These are phyloP conservation scores for Hirschfeldia incana DNA, from an alignment of 345 rosid genomes.

Conservation along the genomic window DNA sequence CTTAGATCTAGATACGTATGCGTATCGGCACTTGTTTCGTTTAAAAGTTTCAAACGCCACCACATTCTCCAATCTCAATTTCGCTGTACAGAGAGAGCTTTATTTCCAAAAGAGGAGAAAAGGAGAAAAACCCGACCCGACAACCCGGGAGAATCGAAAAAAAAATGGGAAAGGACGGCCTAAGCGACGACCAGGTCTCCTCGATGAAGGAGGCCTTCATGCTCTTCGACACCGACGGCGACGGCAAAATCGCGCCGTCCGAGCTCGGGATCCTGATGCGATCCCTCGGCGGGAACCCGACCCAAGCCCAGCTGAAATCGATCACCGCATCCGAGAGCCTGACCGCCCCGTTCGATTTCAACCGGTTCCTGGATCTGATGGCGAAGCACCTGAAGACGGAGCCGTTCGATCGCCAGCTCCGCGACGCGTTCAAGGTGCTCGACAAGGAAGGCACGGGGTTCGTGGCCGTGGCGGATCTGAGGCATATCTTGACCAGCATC, in stretches of 20 bases:
- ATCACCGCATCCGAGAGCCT: conserved; percentile 70
- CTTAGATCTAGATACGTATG: neutral
- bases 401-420: conserved; percentile 96
- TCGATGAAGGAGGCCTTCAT: conserved; percentile 97
- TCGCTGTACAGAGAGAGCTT: conserved; percentile 24
- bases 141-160: conserved; percentile 23
- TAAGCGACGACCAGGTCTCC: conserved; percentile 88
- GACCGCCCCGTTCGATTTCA: conserved; percentile 80
- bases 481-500: conserved; percentile 85
- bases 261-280: conserved; percentile 96
- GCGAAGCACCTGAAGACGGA: conserved; percentile 85
- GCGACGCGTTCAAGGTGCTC: conserved; percentile 94
- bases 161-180: conserved; percentile 74
- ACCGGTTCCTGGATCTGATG: conserved; percentile 89
- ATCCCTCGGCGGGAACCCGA: conserved; percentile 98
- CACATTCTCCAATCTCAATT: conserved; percentile 4
- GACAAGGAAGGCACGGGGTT: conserved; percentile 88
- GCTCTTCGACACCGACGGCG: conserved; percentile 93
- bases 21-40: conserved; percentile 1
- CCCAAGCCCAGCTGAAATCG: conserved; percentile 87
- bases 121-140: conserved; percentile 13
- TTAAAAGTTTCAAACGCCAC: conserved; percentile 10
- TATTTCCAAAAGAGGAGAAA: neutral
- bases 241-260: conserved; percentile 91
- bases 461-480: conserved; percentile 91